Evolutionary conservation across 768 basidiomycete species (phyloP).

Genomic region (Macrolepiota dolichaula): DNA sequence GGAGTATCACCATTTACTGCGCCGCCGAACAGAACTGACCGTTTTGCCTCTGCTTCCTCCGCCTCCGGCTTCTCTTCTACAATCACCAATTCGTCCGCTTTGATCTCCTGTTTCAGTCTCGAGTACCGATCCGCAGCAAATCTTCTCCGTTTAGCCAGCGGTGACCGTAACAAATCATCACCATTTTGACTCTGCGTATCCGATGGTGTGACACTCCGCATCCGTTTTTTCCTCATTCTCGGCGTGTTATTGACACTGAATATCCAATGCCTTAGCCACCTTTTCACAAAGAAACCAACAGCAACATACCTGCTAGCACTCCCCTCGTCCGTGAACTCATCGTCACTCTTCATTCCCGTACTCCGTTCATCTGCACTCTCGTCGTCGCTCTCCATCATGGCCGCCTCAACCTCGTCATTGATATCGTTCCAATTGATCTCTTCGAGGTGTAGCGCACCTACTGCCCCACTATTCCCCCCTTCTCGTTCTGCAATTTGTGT

Average conservation of each 20-base stretch:
- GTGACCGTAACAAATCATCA: conserved; percentile 54
- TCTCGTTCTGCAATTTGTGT: conserved; percentile 23
- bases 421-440: conserved; percentile 81
- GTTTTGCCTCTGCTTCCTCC: conserved; percentile 14
- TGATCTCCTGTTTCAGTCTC: conserved; percentile 63
- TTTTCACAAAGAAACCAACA: neutral
- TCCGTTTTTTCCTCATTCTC: conserved; percentile 58
- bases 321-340: conserved; percentile 52
- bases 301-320: conserved; percentile 23
- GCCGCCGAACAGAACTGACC: conserved; percentile 11
- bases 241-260: conserved; percentile 38
- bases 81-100: conserved; percentile 45
- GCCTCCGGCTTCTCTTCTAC: conserved; percentile 16
- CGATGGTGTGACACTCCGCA: conserved; percentile 71
- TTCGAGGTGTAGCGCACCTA: conserved; percentile 43
- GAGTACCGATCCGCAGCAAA: conserved; percentile 64
- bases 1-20: conserved; percentile 19
- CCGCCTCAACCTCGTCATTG: conserved; percentile 84
- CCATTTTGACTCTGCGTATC: conserved; percentile 31
- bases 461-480: conserved; percentile 5
- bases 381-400: conserved; percentile 79
- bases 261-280: neutral
- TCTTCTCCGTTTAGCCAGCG: conserved; percentile 80
- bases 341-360: conserved; percentile 45
- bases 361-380: conserved; percentile 43